Percentiles rank a stretch among this genome's conserved stretches.
Evolutionary conservation across 2,329 filamentous ascomycete species (phyloP).

Genomic region (Colletotrichum australisinense): DNA sequence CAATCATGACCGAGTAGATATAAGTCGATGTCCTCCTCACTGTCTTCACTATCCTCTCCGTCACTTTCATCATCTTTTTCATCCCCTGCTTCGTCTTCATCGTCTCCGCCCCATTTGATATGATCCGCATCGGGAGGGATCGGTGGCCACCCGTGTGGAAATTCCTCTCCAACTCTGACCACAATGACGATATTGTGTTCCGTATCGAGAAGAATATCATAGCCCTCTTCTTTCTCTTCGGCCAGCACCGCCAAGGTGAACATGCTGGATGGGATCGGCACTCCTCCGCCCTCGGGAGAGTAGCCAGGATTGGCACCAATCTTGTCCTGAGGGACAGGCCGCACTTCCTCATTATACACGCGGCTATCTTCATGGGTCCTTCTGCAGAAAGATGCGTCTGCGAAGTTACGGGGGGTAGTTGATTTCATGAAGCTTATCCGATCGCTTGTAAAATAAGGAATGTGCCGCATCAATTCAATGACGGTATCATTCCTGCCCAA

Average conservation of each 20-base stretch:
- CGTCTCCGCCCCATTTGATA: not conserved
- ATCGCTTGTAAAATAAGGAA: conserved; percentile 28
- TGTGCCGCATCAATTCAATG: conserved; percentile 34
- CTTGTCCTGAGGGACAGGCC: not conserved
- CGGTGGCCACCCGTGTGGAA: not conserved
- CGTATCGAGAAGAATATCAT: not conserved
- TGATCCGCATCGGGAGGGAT: not conserved
- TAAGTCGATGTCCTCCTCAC: not conserved
- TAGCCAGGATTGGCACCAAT: not conserved
- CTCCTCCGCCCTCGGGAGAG: not conserved
- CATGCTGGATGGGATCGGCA: not conserved
- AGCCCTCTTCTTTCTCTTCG: not conserved
- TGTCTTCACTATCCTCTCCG: not conserved
- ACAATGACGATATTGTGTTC: not conserved
- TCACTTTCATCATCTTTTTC: too few relatives aligned
- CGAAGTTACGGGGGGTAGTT: not conserved
- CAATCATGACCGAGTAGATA: not conserved
- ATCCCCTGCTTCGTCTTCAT: too few relatives aligned
- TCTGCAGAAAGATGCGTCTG: not conserved
- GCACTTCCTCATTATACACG: not conserved
- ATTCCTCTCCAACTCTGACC: not conserved
- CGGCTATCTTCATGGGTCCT: not conserved
- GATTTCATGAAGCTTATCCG: not conserved
- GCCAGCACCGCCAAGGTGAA: not conserved
- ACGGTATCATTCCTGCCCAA: conserved; percentile 22